These are phyloP conservation scores for Pseudogymnoascus sp. DNA, from an alignment of 2,329 filamentous ascomycete species.

Conservation along the genomic window DNA sequence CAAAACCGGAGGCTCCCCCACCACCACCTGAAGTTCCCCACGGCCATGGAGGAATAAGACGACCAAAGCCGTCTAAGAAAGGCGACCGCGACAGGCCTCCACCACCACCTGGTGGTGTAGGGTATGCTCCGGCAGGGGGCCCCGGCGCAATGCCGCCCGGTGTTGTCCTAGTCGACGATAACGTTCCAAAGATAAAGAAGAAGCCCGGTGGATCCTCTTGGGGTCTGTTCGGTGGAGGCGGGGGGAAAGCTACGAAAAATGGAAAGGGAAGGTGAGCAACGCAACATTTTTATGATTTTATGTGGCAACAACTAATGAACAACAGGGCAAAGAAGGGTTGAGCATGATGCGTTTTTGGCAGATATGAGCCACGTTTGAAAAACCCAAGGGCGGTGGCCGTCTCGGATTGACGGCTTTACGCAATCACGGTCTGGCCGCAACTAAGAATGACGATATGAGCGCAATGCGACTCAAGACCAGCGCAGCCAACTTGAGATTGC, in stretches of 20 bases:
- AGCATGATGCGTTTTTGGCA: not conserved
- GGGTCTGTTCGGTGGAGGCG: not conserved
- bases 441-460: not conserved
- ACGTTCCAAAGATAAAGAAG: not conserved
- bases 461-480: not conserved
- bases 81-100: conserved; percentile 15
- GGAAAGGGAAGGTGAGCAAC: conserved; percentile 1
- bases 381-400: not conserved
- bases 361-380: conserved; percentile 2
- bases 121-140: not conserved
- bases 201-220: not conserved
- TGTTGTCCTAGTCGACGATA: not conserved
- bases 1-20: conserved; percentile 31
- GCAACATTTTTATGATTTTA: not conserved
- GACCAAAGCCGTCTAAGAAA: conserved; percentile 17
- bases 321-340: not conserved
- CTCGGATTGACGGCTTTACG: not conserved
- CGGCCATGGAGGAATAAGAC: not conserved
- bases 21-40: not conserved
- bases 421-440: not conserved
- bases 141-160: not conserved
- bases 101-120: not conserved
- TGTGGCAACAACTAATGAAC: not conserved
- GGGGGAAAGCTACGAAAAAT: not conserved
- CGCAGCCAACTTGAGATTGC: not conserved